phyloP scores from a whole-genome alignment of 495 filamentous ascomycete species.

The Neurospora terricola region DNA sequence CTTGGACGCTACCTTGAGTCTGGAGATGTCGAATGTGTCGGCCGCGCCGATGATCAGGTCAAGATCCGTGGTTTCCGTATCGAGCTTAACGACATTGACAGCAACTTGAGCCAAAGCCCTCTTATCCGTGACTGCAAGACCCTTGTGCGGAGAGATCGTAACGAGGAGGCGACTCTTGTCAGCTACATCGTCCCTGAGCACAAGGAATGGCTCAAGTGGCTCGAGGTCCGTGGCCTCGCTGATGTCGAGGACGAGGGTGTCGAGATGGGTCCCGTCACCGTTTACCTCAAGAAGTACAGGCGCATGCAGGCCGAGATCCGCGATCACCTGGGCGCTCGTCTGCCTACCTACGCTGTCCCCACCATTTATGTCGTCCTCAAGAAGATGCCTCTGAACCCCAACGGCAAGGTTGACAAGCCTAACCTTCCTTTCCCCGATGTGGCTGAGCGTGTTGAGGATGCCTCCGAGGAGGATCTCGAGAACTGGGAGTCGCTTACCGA shows the following conservation, averaged over 20 bases:
- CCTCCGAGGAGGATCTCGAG: slow-evolving; percentile 59
- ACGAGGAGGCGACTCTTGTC: slow-evolving; percentile 83
- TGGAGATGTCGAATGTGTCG: slow-evolving; percentile 66
- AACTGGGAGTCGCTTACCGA: slow-evolving; percentile 51
- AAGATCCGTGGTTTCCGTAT: slow-evolving; percentile 96
- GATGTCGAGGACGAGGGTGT: slow-evolving; percentile 39
- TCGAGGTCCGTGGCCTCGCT: slow-evolving; percentile 43
- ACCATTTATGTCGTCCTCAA: slow-evolving; percentile 66
- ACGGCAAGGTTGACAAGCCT: slow-evolving; percentile 89
- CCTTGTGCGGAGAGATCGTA: slow-evolving; percentile 73
- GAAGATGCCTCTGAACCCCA: slow-evolving; percentile 82
- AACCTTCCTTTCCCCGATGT: slow-evolving; percentile 85
- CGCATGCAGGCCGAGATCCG: slow-evolving; percentile 65
- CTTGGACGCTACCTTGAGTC: slow-evolving; percentile 64
- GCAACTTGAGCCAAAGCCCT: slow-evolving; percentile 65
- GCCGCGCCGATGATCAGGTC: slow-evolving; percentile 81
- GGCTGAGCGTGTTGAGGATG: slow-evolving; percentile 34
- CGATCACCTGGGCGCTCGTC: slow-evolving; percentile 61
- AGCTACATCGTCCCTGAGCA: slow-evolving; percentile 85
- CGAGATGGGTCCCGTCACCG: slow-evolving; percentile 32
- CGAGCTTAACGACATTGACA: slow-evolving; percentile 91
- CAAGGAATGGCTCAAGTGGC: slow-evolving; percentile 59
- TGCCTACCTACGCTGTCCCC: slow-evolving; percentile 77
- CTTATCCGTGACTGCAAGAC: slow-evolving; percentile 83
- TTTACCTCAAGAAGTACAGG: slow-evolving; percentile 51